These are phyloP conservation scores for Quercus lobata DNA, from an alignment of 331 rosid species.

Conservation along the genomic window DNA sequence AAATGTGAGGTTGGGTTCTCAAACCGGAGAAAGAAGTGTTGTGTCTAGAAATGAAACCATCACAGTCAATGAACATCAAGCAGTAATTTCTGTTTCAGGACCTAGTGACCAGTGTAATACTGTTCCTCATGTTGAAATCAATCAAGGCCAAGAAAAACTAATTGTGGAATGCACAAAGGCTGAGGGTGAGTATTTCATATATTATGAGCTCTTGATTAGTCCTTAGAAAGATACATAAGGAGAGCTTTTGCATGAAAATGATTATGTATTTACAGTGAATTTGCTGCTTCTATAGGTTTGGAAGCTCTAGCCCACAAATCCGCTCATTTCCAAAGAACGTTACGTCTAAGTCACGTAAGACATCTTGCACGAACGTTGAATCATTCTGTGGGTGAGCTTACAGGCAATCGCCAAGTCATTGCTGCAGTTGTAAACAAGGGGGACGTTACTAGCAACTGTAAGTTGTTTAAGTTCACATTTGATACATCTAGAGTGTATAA, in stretches of 20 bases:
- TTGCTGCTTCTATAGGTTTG: conserved; percentile 10
- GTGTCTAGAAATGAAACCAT: background rate
- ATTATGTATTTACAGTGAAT: background rate
- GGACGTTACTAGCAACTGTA: conserved; percentile 13
- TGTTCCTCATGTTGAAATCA: background rate
- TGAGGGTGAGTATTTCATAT: conserved; percentile 13
- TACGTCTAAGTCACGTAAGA: conserved; percentile 42
- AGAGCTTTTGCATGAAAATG: background rate
- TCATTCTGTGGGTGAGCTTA: conserved; percentile 5
- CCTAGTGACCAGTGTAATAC: background rate
- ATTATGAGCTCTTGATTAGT: background rate
- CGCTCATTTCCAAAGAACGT: background rate
- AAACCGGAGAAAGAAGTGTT: conserved; percentile 1
- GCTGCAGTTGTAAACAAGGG: conserved; percentile 2
- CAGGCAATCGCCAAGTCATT: background rate
- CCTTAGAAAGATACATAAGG: background rate
- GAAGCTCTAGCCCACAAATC: conserved; percentile 16
- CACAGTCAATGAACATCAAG: background rate
- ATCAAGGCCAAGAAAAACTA: conserved; percentile 13
- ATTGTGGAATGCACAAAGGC: conserved; percentile 1
- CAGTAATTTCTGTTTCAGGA: background rate
- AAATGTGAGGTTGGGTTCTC: background rate
- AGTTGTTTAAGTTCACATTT: conserved; percentile 5
- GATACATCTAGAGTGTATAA: background rate
- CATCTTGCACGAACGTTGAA: conserved; percentile 32